Conservation (phyloP, 73 alveolate genomes). For the Stentor roeselii region DNA sequence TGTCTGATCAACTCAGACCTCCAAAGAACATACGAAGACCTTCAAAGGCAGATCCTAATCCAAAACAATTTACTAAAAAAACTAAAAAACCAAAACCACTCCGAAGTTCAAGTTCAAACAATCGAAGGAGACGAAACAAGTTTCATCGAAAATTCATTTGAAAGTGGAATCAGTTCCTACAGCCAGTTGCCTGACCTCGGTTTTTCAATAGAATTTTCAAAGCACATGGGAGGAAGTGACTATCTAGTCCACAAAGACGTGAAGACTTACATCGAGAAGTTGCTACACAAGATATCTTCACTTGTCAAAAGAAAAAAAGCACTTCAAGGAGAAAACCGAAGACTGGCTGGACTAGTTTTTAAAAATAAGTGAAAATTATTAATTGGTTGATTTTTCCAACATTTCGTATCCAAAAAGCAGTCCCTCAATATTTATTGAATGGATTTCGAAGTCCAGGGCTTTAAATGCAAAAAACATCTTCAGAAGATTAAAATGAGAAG, state of each 20-base stretch:
- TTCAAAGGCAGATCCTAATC: too few relatives aligned
- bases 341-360: background rate
- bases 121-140: too few relatives aligned
- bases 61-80: background rate
- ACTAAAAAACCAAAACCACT: background rate
- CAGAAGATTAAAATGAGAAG: background rate
- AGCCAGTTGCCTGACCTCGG: background rate
- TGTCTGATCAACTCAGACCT: too few relatives aligned
- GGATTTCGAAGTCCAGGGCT: background rate
- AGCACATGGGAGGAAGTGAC: background rate
- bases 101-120: background rate
- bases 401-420: too few relatives aligned
- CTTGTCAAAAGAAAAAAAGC: background rate
- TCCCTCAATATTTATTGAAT: too few relatives aligned
- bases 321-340: background rate
- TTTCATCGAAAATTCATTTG: background rate
- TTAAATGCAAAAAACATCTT: background rate
- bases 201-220: background rate
- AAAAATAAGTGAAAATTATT: too few relatives aligned
- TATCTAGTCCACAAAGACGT: slow-evolving; percentile 7
- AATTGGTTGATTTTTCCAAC: too few relatives aligned
- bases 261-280: background rate
- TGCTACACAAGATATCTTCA: background rate
- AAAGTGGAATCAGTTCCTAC: background rate
- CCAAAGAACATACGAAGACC: too few relatives aligned